phyloP scores from a whole-genome alignment of 176 grass and related monocot genomes.

The Olyra latifolia region DNA sequence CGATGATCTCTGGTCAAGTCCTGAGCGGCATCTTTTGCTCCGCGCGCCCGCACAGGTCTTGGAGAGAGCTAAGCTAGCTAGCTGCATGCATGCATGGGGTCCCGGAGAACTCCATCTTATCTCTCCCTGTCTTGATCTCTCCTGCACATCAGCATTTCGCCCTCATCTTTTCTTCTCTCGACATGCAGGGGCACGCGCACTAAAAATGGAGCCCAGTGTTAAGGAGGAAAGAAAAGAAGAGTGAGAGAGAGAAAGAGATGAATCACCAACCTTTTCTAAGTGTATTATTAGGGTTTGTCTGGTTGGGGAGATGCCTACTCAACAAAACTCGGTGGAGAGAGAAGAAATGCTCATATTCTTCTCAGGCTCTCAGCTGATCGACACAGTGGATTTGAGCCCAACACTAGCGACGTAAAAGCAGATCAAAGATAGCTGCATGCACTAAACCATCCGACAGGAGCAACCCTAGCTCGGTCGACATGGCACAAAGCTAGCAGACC shows the following conservation, averaged over 20 bases:
- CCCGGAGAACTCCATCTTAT: background rate
- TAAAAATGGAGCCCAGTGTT: constrained; percentile 26
- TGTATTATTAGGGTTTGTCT: constrained; percentile 39
- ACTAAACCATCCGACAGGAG: background rate
- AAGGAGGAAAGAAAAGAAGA: background rate
- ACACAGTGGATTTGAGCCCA: constrained; percentile 2
- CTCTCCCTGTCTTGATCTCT: background rate
- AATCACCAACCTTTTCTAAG: constrained; percentile 21
- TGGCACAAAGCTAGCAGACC: background rate
- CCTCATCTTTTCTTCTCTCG: constrained; percentile 11
- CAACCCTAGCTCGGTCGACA: background rate
- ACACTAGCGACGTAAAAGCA: background rate
- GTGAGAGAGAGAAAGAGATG: background rate
- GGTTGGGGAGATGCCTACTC: constrained; percentile 11
- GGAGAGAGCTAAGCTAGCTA: background rate
- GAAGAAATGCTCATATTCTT: constrained; percentile 3
- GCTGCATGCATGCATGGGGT: background rate
- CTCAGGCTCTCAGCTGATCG: background rate
- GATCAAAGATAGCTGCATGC: background rate
- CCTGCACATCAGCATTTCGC: background rate
- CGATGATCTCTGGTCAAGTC: background rate
- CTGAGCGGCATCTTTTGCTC: constrained; percentile 3
- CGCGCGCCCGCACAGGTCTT: background rate
- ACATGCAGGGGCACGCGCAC: constrained; percentile 29
- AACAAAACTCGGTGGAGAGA: background rate